These are phyloP conservation scores for Verticillium longisporum DNA, from an alignment of 2,329 filamentous ascomycete species.

Conservation along the genomic window DNA sequence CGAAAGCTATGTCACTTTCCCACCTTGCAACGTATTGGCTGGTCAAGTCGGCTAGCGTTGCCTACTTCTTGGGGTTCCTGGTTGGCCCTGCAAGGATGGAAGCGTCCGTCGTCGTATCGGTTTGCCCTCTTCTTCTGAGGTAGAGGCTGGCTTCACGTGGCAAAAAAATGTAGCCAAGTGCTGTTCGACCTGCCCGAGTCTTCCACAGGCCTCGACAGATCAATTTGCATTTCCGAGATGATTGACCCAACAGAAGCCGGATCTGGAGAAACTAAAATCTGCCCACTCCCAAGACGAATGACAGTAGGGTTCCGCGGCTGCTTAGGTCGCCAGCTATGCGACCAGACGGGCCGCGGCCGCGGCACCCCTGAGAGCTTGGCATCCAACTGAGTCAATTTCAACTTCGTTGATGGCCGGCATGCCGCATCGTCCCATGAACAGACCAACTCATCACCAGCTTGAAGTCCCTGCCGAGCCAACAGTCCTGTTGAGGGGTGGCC, in stretches of 20 bases:
- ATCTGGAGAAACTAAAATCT: background rate
- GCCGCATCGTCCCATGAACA: background rate
- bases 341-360: constrained; percentile 4
- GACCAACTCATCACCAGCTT: background rate
- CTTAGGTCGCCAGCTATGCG: constrained; percentile 1
- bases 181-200: no score
- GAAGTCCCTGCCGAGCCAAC: background rate
- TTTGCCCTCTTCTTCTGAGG: no score
- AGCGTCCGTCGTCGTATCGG: no score
- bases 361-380: background rate
- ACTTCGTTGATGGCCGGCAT: background rate
- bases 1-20: no score
- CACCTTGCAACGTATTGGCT: no score
- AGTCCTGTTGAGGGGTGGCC: background rate
- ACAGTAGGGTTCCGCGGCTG: background rate
- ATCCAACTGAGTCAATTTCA: background rate
- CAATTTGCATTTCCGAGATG: background rate
- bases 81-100: no score
- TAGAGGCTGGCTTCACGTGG: no score
- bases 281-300: background rate
- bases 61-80: no score
- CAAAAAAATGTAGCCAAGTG: no score
- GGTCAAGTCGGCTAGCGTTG: no score
- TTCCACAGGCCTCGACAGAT: background rate
- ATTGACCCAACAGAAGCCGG: background rate